These are phyloP conservation scores for Papiliotrema laurentii DNA, from an alignment of 1,284 basidiomycete species.

Conservation along the genomic window DNA sequence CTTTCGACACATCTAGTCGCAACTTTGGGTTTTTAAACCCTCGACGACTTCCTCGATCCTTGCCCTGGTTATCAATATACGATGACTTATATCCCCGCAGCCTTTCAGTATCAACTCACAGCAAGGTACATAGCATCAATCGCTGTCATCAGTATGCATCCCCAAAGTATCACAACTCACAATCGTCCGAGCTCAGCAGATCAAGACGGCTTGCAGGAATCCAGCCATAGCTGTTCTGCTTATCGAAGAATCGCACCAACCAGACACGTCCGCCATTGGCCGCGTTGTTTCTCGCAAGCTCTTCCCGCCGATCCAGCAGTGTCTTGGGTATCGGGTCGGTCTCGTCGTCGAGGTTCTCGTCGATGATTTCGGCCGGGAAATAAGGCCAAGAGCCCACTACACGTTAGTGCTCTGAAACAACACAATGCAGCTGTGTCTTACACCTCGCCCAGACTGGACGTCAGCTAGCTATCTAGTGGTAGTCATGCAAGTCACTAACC, in stretches of 20 bases:
- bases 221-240: conserved; percentile 58
- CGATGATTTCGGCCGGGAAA: conserved; percentile 49
- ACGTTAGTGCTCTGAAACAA: not conserved
- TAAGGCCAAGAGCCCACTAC: conserved; percentile 38
- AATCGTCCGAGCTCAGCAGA: conserved; percentile 57
- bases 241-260: conserved; percentile 67
- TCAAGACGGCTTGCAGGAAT: conserved; percentile 54
- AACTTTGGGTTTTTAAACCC: conserved; percentile 19
- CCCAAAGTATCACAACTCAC: conserved; percentile 45
- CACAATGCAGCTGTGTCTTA: conserved; percentile 6
- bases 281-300: conserved; percentile 20
- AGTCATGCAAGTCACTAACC: conserved; percentile 24
- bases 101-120: too few relatives aligned
- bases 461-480: not conserved
- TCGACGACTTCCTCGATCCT: too few relatives aligned
- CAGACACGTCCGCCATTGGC: conserved; percentile 38
- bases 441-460: conserved; percentile 42
- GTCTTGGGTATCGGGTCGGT: conserved; percentile 54
- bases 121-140: conserved; percentile 34
- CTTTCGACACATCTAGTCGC: conserved; percentile 15
- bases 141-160: conserved; percentile 8
- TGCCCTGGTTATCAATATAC: too few relatives aligned
- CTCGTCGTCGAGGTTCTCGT: conserved; percentile 36
- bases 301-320: conserved; percentile 48
- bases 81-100: too few relatives aligned